Evolutionary conservation across 441 rosid genomes (phyloP).

Genomic region (Croton laevigatus): DNA sequence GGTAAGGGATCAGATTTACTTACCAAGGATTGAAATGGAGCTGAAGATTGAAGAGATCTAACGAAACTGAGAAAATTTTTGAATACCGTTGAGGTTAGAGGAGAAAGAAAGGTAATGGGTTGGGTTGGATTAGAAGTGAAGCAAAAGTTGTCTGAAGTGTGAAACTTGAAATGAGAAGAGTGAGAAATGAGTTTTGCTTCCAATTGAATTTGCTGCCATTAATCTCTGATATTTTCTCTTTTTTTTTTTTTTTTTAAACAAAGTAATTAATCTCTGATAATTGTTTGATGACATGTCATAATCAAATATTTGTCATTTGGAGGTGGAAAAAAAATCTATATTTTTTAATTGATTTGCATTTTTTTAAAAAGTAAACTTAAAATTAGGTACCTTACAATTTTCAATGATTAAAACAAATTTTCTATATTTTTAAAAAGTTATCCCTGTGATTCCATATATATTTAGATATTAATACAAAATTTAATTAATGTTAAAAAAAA

Average conservation of each 20-base stretch:
- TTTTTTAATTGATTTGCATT: no score
- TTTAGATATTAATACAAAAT: no score
- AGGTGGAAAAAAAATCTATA: no score
- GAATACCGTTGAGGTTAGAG: background rate
- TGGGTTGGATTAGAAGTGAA: slow-evolving; percentile 13
- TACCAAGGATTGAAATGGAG: slow-evolving; percentile 16
- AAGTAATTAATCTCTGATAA: no score
- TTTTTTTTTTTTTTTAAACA: no score
- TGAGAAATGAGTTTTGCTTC: background rate
- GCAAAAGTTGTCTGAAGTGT: slow-evolving; percentile 11
- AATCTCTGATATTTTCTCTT: no score
- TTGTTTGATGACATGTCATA: background rate
- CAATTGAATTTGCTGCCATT: background rate
- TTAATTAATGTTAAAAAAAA: no score
- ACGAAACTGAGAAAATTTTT: background rate
- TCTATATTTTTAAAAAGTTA: no score
- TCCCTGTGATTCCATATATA: no score
- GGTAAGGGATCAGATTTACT: background rate
- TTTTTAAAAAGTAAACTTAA: no score
- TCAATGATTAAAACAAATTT: no score
- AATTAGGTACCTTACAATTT: no score
- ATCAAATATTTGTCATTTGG: background rate
- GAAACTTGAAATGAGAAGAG: background rate
- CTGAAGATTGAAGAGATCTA: slow-evolving; percentile 12
- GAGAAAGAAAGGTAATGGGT: background rate